phyloP scores from a whole-genome alignment of 2,329 filamentous ascomycete genomes.

The Tolypocladium nubicola region DNA sequence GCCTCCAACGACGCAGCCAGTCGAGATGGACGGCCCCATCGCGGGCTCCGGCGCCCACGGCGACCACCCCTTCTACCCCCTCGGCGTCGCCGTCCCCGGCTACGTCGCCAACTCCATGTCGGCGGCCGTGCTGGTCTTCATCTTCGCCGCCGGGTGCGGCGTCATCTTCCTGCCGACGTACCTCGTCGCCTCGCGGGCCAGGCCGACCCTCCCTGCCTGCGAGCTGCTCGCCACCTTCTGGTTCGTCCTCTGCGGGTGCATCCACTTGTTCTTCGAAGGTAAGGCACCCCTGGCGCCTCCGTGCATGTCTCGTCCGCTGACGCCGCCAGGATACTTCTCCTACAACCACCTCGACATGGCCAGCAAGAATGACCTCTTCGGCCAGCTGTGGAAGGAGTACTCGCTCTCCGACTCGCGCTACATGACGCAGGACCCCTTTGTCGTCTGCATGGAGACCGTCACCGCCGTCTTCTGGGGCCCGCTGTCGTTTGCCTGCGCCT shows the following conservation, averaged over 20 bases:
- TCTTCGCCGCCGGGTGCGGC: conserved; percentile 46
- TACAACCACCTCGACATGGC: conserved; percentile 31
- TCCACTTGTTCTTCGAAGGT: conserved; percentile 33
- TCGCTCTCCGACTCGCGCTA: conserved; percentile 46
- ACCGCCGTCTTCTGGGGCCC: conserved; percentile 44
- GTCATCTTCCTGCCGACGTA: conserved; percentile 48
- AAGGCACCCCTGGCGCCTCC: not conserved
- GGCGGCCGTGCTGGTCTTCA: conserved; percentile 45
- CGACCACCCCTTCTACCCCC: conserved; percentile 61
- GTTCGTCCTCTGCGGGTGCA: conserved; percentile 60
- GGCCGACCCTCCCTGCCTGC: conserved; percentile 37
- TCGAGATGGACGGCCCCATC: conserved; percentile 2
- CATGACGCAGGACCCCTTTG: conserved; percentile 39
- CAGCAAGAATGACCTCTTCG: conserved; percentile 30
- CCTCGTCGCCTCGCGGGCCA: conserved; percentile 37
- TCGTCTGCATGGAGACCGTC: conserved; percentile 45
- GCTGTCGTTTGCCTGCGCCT: conserved; percentile 36
- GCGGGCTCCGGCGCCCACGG: not conserved
- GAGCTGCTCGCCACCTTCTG: conserved; percentile 58
- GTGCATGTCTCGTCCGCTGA: not conserved
- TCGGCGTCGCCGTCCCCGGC: conserved; percentile 47
- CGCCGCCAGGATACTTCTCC: conserved; percentile 34
- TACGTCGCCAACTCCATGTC: conserved; percentile 58
- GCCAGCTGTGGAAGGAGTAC: conserved; percentile 49
- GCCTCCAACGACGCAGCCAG: not conserved